phyloP scores from a whole-genome alignment of 2,329 filamentous ascomycete species.

The Xylariales sp. region DNA sequence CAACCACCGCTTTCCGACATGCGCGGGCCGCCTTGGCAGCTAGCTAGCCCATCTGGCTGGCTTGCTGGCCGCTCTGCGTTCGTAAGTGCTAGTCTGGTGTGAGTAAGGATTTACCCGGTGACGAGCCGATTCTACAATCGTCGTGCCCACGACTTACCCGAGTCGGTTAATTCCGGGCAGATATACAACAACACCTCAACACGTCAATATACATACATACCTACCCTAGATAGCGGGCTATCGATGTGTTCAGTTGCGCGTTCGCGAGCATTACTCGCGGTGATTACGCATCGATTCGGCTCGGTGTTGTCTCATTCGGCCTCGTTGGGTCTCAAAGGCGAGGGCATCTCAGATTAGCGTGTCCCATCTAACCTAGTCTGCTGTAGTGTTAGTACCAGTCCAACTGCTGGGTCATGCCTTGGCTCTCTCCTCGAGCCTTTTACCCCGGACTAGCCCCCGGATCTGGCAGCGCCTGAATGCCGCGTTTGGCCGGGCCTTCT shows the following conservation, averaged over 20 bases:
- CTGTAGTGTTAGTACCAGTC: no score
- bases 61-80: not conserved
- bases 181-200: not conserved
- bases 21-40: not conserved
- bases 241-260: not conserved
- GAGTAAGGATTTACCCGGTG: not conserved
- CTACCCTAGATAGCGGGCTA: not conserved
- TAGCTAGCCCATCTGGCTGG: not conserved
- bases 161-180: not conserved
- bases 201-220: not conserved
- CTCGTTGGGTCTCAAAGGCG: not conserved
- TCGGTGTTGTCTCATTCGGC: not conserved
- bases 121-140: not conserved
- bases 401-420: no score
- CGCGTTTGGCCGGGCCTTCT: conserved; percentile 17
- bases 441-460: conserved; percentile 19
- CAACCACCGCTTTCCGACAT: not conserved
- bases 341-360: not conserved
- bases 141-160: not conserved
- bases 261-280: not conserved
- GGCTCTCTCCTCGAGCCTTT: not conserved
- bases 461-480: conserved; percentile 16
- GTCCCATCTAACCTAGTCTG: no score
- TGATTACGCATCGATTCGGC: not conserved
- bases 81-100: not conserved